Evolutionary conservation across 2,329 filamentous ascomycete genomes (phyloP), one percentile per base, ranked within the genome.

Genomic region (Botrytis cinerea): DNA sequence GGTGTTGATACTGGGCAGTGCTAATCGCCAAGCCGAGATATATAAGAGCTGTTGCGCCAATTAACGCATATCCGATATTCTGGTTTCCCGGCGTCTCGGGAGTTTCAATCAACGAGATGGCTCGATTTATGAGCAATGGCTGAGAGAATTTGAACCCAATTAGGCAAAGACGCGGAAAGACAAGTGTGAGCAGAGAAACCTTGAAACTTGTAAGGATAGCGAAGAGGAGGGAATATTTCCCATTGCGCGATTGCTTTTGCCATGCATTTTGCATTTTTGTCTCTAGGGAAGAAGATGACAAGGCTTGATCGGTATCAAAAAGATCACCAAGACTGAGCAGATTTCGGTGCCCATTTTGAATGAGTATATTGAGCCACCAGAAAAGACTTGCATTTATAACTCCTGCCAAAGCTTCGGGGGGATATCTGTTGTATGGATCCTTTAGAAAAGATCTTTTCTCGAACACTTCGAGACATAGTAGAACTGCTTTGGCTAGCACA

Each of bases 281-380:
- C 43, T 57, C 43, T 10, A 71, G n/a, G 16, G 51, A 71, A 38
- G 69, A 28, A 32, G 69, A 64, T 28, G 45, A 63, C 3, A 76
- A 48, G 8, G 60, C 63, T 43, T 75, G 66, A 51, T 77, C 76
- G n/a, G 73, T 70, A 10, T 51, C 51, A 60, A 73, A 74, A 7
- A 83, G 75, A 70, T 79, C 76, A 8, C 80, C 76, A 14, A 79
- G 73, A 2, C 70, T 71, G 10, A 83, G 72, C 9, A 79, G 73
- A 8, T 74, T 79, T 12, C 72, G 70, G 54, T 77, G 81, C 0
- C 82, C 81, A 10, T 59, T 43, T 9, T 75, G 38, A 61, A 83
- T 81, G 2, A 83, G 64, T 20, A 71, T 66, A 64, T 82, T 82
- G 1, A 83, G 74, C 81, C 81, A 83, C 75, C 75, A 80, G 73